Evolutionary conservation across 1,139 yeast genomes (phyloP), one percentile per base, ranked within the genome.

Genomic region (Entelexis sorbosivorans): DNA sequence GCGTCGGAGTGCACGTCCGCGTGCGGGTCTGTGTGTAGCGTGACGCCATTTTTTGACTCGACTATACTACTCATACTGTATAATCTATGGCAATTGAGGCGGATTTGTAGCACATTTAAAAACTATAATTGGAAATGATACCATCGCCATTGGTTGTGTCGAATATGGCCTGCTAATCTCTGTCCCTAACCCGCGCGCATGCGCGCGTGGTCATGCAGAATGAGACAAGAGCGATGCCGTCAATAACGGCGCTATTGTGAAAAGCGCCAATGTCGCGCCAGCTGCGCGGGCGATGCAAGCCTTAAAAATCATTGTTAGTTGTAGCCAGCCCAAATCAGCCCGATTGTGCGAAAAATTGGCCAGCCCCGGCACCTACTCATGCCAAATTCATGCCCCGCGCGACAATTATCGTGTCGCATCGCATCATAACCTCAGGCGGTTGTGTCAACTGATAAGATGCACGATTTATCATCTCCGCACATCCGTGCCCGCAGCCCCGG

Each of bases 401-500:
- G 31, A 11, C 31, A 24, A 22, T 22, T 17, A 17, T 17, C 43
- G 22, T 31, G 7, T 9, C 13, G 13, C 36, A 42, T 42, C 29
- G 36, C 45, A 31, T n/a, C 36, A 42, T 42, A 42, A 16, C 45
- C 45, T 42, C 29, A 19, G 45, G 45, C 36, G 19, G 29, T 42
- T 31, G 29, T 44, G 40, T 44, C 39, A 34, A 28, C 28, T 20
- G 32, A 34, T 44, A 44, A 35, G 17, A 33, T 17, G 26, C 35
- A 20, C 40, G 31, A 24, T 44, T 33, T 24, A 24, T 24, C 33
- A 29, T 33, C 36, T 16, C 16, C 20, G 17, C 40, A 11, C 31
- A 28, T 9, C 10, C 38, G 22, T 26, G 17, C n/a, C 28, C 19
- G n/a, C 10, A 13, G 9, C 7, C n/a, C 6, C 16, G 40, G 16